Evolutionary conservation across 352 stramenopile species (phyloP).

Genomic region (Stramenopiles sp.): DNA sequence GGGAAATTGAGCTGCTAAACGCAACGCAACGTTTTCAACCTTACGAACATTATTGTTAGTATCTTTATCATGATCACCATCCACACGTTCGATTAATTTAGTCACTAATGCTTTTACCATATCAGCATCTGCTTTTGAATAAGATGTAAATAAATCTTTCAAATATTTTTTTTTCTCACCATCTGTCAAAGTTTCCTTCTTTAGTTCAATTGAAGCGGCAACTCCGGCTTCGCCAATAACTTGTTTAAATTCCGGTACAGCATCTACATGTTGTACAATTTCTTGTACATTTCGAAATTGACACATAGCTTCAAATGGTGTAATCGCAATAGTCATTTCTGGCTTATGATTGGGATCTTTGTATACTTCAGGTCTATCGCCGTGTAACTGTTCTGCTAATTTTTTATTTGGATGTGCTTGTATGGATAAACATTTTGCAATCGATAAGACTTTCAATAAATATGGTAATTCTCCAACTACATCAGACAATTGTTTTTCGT

Average conservation of each 20-base stretch:
- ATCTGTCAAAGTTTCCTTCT: slow-evolving; percentile 19
- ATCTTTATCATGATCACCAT: slow-evolving; percentile 14
- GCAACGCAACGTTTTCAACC: slow-evolving; percentile 49
- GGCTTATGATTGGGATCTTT: slow-evolving; percentile 98
- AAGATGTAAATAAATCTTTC: slow-evolving; percentile 43
- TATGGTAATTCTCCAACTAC: slow-evolving; percentile 67
- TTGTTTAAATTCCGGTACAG: slow-evolving; percentile 60
- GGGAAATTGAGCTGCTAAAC: slow-evolving; percentile 75
- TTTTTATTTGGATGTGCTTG: slow-evolving; percentile 56
- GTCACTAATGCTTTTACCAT: slow-evolving; percentile 44
- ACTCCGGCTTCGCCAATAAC: slow-evolving; percentile 28
- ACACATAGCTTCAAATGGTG: slow-evolving; percentile 82
- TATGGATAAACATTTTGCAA: slow-evolving; percentile 92
- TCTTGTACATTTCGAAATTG: slow-evolving; percentile 79
- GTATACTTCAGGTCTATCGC: slow-evolving; percentile 69
- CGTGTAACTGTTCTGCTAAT: slow-evolving; percentile 49
- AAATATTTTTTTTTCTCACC: slow-evolving; percentile 29
- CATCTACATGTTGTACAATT: slow-evolving; percentile 59
- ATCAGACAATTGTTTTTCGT: slow-evolving; percentile 19
- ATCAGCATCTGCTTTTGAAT: slow-evolving; percentile 44
- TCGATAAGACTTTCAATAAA: slow-evolving; percentile 93
- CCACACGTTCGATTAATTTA: slow-evolving; percentile 46
- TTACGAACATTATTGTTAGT: slow-evolving; percentile 25
- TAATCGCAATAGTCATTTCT: slow-evolving; percentile 96
- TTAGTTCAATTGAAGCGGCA: slow-evolving; percentile 10